phyloP scores from a whole-genome alignment of 805 yeast species.

The Candida maesae region DNA sequence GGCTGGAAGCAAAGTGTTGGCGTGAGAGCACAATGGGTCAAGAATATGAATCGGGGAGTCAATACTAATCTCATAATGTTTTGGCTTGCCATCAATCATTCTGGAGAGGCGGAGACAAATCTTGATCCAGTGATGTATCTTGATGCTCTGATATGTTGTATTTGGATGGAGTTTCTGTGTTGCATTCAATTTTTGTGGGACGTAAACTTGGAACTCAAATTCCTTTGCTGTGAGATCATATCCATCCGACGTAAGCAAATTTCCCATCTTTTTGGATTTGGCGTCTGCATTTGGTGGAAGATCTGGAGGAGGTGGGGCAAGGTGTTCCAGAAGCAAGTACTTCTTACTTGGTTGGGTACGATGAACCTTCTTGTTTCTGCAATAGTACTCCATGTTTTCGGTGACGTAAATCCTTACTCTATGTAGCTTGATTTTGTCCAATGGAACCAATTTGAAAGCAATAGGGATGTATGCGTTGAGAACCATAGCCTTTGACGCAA shows the following conservation, averaged over 20 bases:
- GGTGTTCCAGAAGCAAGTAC: constrained; percentile 75
- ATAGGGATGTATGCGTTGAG: constrained; percentile 81
- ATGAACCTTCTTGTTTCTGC: constrained; percentile 82
- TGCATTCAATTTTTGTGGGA: constrained; percentile 65
- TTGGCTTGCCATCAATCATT: constrained; percentile 63
- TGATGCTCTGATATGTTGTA: constrained; percentile 73
- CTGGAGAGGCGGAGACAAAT: constrained; percentile 76
- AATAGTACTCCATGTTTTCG: constrained; percentile 87
- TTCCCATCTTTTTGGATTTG: constrained; percentile 39
- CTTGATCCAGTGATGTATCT: constrained; percentile 94
- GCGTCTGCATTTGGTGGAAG: constrained; percentile 31
- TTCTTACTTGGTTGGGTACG: constrained; percentile 88
- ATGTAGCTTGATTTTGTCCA: constrained; percentile 82
- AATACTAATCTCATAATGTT: constrained; percentile 90
- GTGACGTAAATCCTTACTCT: constrained; percentile 81
- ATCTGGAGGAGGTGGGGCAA: constrained; percentile 46
- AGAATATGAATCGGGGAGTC: constrained; percentile 91
- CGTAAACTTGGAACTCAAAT: constrained; percentile 79
- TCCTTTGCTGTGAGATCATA: constrained; percentile 70
- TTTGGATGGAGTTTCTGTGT: constrained; percentile 74
- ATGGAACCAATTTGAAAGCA: constrained; percentile 77
- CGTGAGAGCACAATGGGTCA: constrained; percentile 74
- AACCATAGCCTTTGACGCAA: constrained; percentile 85
- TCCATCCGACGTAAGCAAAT: constrained; percentile 32
- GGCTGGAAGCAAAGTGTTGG: constrained; percentile 73